Percentiles rank a stretch among this genome's conserved stretches.
phyloP scores from a whole-genome alignment of 1,284 basidiomycete genomes.

The Trametes hirsuta region DNA sequence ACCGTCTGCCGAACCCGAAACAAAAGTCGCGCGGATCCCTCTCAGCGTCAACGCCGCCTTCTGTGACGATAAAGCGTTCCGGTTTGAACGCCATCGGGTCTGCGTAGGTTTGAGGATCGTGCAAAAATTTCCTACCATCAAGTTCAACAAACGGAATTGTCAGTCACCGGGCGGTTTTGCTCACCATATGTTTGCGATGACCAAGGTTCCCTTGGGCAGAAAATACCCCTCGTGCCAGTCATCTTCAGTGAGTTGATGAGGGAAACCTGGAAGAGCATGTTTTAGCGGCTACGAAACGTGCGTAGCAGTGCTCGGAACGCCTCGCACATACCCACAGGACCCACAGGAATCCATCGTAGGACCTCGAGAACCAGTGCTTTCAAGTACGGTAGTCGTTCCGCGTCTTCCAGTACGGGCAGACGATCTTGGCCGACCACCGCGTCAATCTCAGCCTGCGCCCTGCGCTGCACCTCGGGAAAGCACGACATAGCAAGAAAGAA shows the following conservation, averaged over 20 bases:
- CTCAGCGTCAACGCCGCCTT: slow-evolving; percentile 18
- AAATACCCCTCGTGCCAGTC: slow-evolving; percentile 33
- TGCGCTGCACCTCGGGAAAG: slow-evolving; percentile 34
- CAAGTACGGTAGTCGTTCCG: slow-evolving; percentile 33
- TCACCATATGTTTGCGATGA: slow-evolving; percentile 33
- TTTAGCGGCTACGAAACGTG: neutral
- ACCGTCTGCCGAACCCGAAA: slow-evolving; percentile 34
- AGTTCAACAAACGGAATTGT: neutral
- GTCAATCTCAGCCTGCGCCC: slow-evolving; percentile 37
- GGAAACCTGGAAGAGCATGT: slow-evolving; percentile 20
- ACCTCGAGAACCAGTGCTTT: slow-evolving; percentile 35
- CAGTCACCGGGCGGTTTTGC: neutral
- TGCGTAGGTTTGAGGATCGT: slow-evolving; percentile 32
- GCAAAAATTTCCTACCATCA: slow-evolving; percentile 32
- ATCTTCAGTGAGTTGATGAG: slow-evolving; percentile 32
- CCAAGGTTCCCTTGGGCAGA: slow-evolving; percentile 33
- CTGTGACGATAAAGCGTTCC: slow-evolving; percentile 28
- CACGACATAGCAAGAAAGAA: slow-evolving; percentile 37
- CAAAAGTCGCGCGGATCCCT: slow-evolving; percentile 28
- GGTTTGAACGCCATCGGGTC: slow-evolving; percentile 36
- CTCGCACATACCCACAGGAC: slow-evolving; percentile 27
- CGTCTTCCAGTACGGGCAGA: slow-evolving; percentile 32
- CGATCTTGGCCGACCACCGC: slow-evolving; percentile 30
- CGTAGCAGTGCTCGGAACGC: neutral
- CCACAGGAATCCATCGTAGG: slow-evolving; percentile 33